Conservation (phyloP, 768 basidiomycete species). For the Galerina marginata region DNA sequence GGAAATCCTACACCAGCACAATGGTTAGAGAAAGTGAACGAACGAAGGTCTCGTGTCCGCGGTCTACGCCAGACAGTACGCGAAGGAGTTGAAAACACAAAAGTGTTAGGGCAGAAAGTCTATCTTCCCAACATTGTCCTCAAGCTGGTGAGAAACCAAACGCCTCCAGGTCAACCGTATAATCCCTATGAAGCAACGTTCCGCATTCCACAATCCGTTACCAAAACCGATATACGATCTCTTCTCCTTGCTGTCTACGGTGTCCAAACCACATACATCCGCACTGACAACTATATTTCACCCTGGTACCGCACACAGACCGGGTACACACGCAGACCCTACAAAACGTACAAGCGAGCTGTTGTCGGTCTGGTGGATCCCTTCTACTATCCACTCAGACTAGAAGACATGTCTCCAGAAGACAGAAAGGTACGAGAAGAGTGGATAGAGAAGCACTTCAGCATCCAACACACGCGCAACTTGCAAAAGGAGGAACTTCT, state of each 20-base stretch:
- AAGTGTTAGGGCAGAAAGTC: conserved; percentile 79
- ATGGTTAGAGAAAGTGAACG: conserved; percentile 64
- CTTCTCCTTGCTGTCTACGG: conserved; percentile 88
- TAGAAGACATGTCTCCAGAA: conserved; percentile 75
- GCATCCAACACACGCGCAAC: conserved; percentile 42
- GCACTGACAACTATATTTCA: conserved; percentile 89
- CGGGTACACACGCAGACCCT: conserved; percentile 37
- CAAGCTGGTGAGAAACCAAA: conserved; percentile 83
- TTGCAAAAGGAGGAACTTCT: conserved; percentile 44
- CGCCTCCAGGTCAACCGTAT: conserved; percentile 77
- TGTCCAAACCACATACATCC: conserved; percentile 89
- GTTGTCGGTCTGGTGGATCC: conserved; percentile 91
- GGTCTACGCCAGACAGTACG: conserved; percentile 54
- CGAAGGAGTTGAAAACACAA: conserved; percentile 45
- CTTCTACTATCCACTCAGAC: conserved; percentile 87
- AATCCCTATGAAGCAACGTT: conserved; percentile 96
- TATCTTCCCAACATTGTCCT: conserved; percentile 92
- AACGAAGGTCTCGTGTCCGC: conserved; percentile 67
- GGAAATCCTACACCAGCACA: conserved; percentile 53
- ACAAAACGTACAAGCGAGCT: conserved; percentile 85
- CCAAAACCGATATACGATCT: conserved; percentile 90
- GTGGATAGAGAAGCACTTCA: conserved; percentile 69
- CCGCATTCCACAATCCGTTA: conserved; percentile 86
- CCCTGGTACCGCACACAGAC: conserved; percentile 42
- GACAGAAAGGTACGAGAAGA: conserved; percentile 60